Percentiles rank a stretch among this genome's conserved stretches.
phyloP scores from a whole-genome alignment of 108 stramenopile species.

The Conticribra weissflogii region DNA sequence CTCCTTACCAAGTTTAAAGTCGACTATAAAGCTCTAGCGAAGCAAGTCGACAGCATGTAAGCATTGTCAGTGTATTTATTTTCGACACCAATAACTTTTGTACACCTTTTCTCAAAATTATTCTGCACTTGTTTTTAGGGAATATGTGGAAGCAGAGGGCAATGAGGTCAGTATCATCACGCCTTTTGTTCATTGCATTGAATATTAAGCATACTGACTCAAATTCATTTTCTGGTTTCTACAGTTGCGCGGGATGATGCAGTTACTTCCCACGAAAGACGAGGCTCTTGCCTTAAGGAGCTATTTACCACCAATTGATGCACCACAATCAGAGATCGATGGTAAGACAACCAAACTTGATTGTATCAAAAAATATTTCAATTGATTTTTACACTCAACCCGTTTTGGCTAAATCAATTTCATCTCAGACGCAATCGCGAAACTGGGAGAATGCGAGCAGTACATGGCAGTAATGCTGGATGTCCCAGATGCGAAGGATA shows the following conservation, averaged over 20 bases:
- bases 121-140: neutral
- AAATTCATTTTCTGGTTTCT: neutral
- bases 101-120: neutral
- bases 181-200: neutral
- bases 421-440: conserved; percentile 23
- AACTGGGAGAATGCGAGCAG: conserved; percentile 48
- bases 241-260: conserved; percentile 40
- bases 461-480: conserved; percentile 54
- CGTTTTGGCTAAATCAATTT: neutral
- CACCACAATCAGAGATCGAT: conserved; percentile 39
- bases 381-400: neutral
- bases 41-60: conserved; percentile 34
- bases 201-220: neutral
- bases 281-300: conserved; percentile 40
- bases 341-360: neutral
- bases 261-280: conserved; percentile 49
- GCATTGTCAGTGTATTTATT: neutral
- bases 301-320: conserved; percentile 41
- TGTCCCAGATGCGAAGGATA: conserved; percentile 40
- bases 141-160: conserved; percentile 38
- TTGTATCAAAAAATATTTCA: too few species aligned
- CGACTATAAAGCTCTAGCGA: conserved; percentile 36
- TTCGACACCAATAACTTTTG: neutral
- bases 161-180: conserved; percentile 23
- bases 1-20: conserved; percentile 58